Base-by-base conservation (phyloP, 2,329 filamentous ascomycete species). In the Phaeosphaeria sp. region DNA sequence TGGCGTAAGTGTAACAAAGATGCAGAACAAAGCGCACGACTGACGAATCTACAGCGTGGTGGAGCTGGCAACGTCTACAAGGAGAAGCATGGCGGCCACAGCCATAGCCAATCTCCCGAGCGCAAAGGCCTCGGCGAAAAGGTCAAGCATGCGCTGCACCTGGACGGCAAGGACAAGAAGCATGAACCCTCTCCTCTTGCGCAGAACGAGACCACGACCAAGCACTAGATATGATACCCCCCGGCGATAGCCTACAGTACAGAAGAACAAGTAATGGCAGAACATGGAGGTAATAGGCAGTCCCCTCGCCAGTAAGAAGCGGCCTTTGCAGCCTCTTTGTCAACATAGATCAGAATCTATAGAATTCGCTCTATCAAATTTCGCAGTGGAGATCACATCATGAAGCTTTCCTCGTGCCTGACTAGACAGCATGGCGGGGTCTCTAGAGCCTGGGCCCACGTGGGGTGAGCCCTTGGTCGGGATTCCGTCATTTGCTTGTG, bases 61-160 rank as follows among this genome's bases (percentile, higher is more conserved):
- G 81, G 81, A 13, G 76, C 73, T 36, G 81, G 81, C 25, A 83
- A 83, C 62, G 74, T 81, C 18, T 76, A 82, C 66, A 79, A 77
- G 64, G 80, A 82, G 56, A 81, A 80, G 64, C 80, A 79, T 56
- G 78, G 79, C 33, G 80, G 80, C n/a, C 80, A 82, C 59, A 77
- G 72, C n/a, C 80, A 82, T 58, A 77, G 72, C 58, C 66, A 73
- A 27, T 67, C 66, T 42, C 70, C 74, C 33, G 71, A 76, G n/a
- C 66, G 63, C 51, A 74, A 78, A 62, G 74, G 75, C 25, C 39
- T 81, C 30, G 61, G 75, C 54, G 80, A 81, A 18, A 82, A 81
- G 74, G 74, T 78, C 52, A 83, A 82, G 74, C 70, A 78, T 18
- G 68, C 68, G 18, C 68, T 80, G 22, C 68, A 72, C 48, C 60